phyloP scores from a whole-genome alignment of 148 eudicot genomes.

The Polygonum maritimum region DNA sequence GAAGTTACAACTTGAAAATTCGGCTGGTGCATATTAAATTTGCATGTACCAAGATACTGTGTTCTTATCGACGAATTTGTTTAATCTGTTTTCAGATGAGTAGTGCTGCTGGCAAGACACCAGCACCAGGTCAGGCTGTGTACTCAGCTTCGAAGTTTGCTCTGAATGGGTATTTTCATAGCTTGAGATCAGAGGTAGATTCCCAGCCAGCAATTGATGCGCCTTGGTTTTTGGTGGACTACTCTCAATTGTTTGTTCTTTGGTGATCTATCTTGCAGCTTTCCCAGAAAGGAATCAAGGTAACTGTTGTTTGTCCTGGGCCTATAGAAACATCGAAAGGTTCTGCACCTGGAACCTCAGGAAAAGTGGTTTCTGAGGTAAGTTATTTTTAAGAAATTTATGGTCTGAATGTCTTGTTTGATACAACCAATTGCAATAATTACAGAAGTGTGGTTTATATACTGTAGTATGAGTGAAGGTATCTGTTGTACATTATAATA shows the following conservation, averaged over 20 bases:
- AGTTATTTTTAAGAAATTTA: conserved; percentile 8
- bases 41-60: neutral
- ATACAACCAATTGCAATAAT: neutral
- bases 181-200: conserved; percentile 87
- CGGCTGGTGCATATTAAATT: neutral
- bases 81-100: conserved; percentile 58
- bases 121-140: conserved; percentile 94
- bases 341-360: conserved; percentile 38
- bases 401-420: neutral
- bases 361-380: conserved; percentile 44
- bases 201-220: too few species aligned
- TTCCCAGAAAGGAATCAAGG: conserved; percentile 70
- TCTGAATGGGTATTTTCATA: conserved; percentile 81
- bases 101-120: conserved; percentile 94
- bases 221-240: neutral
- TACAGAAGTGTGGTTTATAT: neutral
- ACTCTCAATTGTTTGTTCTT: neutral
- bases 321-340: conserved; percentile 58
- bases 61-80: neutral
- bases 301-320: conserved; percentile 93
- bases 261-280: conserved; percentile 37
- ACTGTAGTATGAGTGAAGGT: neutral
- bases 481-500: neutral
- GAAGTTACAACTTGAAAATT: neutral
- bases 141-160: conserved; percentile 93